Evolutionary conservation across 192 early-diverging fungal species (phyloP).

Genomic region (Phlyctochytrium arcticum): DNA sequence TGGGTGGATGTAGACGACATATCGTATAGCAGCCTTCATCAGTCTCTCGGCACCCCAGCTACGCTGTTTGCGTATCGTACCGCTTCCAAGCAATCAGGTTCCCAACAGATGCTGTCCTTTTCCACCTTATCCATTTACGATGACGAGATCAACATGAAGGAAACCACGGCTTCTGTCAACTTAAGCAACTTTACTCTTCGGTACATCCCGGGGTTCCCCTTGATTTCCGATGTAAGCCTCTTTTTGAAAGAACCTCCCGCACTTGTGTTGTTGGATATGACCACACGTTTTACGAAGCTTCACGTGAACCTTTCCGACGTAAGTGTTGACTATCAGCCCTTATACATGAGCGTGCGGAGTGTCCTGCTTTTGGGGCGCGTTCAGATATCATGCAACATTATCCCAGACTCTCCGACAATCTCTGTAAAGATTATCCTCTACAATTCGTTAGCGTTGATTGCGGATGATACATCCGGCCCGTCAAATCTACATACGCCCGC

Average conservation of each 20-base stretch:
- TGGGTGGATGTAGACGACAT: constrained; percentile 27
- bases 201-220: constrained; percentile 32
- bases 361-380: constrained; percentile 49
- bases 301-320: constrained; percentile 54
- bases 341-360: constrained; percentile 45
- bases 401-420: constrained; percentile 58
- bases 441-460: constrained; percentile 29
- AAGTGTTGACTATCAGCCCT: constrained; percentile 58
- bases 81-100: constrained; percentile 4
- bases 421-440: constrained; percentile 46
- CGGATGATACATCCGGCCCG: too few species aligned
- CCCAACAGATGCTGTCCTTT: constrained; percentile 56
- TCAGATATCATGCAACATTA: constrained; percentile 52
- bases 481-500: too few species aligned
- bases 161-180: constrained; percentile 54
- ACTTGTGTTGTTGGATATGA: constrained; percentile 35
- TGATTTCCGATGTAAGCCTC: constrained; percentile 47
- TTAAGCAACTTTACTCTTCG: constrained; percentile 48
- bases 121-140: constrained; percentile 48
- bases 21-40: too few species aligned
- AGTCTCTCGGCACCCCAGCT: background rate
- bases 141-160: constrained; percentile 48
- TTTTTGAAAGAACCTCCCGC: constrained; percentile 59
- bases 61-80: constrained; percentile 6
- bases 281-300: constrained; percentile 55